Evolutionary conservation across 1,284 basidiomycete species (phyloP), one percentile per base, ranked within the genome.

Genomic region (Leucoagaricus sp.): DNA sequence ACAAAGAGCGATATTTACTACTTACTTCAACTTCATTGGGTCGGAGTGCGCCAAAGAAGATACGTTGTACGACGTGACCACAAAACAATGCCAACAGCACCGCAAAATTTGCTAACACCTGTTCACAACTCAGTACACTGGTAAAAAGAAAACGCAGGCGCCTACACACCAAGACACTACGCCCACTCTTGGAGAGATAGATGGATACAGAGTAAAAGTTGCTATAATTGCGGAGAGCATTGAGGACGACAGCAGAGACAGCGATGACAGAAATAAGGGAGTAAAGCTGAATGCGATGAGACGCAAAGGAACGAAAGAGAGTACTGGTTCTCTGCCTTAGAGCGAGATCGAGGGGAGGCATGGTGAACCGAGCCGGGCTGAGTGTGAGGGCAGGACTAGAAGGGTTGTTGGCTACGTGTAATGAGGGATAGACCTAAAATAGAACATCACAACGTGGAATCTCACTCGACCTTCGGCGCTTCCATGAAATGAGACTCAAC

Each of bases 121-220:
- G 63, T n/a, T 53, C 19, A 41, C 51, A 41, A 50, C 36, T 36
- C 23, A 49, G 41, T 21, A 2, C 6, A 49, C 8, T 29, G 53
- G 51, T 36, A 36, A 21, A 36, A 17, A 9, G 40, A 34, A 26
- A 17, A 49, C 23, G 34, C n/a, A n/a, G n/a, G n/a, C n/a, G n/a
- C n/a, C n/a, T n/a, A 74, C 87, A 63, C 62, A 96, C 95, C 75
- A 98, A 77, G 53, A 96, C 84, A 64, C 91, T 92, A 26, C 92
- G 87, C 66, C 91, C 95, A 69, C 93, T 96, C 70, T 90, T 90
- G 4, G 93, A 92, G n/a, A 99, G 81, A 67, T 90, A 91, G 2
- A 98, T 93, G 10, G 92, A 85, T 4, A 97, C 91, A 12, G 94
- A 89, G 68, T 96, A 99, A 76, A 97, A 98, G 77, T 97, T 98